Evolutionary conservation across 2,329 filamentous ascomycete genomes (phyloP), one percentile per base, ranked within the genome.

Genomic region (Fusarium incarnatum): DNA sequence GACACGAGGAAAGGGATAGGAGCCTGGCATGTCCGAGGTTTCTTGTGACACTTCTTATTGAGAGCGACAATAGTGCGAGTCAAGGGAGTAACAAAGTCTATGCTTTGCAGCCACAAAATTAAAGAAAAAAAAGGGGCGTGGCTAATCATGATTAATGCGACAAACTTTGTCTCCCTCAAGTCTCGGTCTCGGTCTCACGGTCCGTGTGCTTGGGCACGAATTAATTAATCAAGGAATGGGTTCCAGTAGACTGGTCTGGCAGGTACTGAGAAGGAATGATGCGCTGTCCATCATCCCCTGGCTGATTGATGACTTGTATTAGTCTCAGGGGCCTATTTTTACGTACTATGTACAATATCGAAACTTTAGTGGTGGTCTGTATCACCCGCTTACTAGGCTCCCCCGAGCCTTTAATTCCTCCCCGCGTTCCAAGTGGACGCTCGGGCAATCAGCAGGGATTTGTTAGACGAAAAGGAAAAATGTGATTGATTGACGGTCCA

Each of bases 371-470:
- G 62, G 68, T 67, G 25, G 54, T 45, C 46, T 56, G 48, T 41
- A 52, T 49, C 67, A 60, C 54, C 62, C 50, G 40, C 57, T 42
- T 37, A 42, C 59, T 54, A 71, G 52, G 37, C 15, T n/a, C 54
- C 52, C 55, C 47, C 15, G 25, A 66, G 55, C 63, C 58, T 68
- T 64, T 70, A 61, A 71, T 68, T 68, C 68, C 68, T 68, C 67
- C 68, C 68, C 67, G 64, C 67, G 64, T 70, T 71, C 68, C 59
- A 71, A 71, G 56, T 71, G 63, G 67, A 55, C 61, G 61, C 63
- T 45, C 20, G 50, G 68, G 37, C 44, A 37, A 55, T 46, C 40
- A 44, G 49, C 60, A 56, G 28, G 64, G 63, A 48, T 55, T 41
- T 37, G 49, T 41, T 41, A 52, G 49, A 52, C 49, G 49, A 53